A percentile compares a stretch with the other conserved stretches of the same genome.
Conservation (phyloP, 208 protist species). For the Leishmania tarentolae region DNA sequence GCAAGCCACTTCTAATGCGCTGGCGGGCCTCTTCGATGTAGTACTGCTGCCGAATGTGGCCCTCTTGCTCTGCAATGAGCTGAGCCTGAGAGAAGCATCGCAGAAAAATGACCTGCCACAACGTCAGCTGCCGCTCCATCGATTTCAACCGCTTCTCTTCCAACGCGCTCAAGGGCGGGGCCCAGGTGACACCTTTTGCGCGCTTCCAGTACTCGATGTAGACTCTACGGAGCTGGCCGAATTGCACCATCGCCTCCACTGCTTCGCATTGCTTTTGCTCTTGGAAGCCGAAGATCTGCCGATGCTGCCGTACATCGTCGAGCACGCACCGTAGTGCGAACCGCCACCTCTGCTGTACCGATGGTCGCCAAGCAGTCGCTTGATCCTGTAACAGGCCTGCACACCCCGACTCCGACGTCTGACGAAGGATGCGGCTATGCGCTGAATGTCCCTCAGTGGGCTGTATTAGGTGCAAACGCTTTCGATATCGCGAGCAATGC, state of each 20-base stretch:
- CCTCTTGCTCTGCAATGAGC: conserved; percentile 48
- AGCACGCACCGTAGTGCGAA: conserved; percentile 42
- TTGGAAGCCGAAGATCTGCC: conserved; percentile 11
- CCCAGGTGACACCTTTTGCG: conserved; percentile 42
- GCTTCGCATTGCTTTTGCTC: conserved; percentile 21
- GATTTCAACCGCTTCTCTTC: conserved; percentile 42
- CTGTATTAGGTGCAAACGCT: conserved; percentile 55
- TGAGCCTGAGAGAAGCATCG: conserved; percentile 74
- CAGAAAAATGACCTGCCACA: conserved; percentile 79
- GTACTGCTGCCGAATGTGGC: conserved; percentile 39
- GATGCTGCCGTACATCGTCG: conserved; percentile 29
- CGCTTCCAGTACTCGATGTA: conserved; percentile 81
- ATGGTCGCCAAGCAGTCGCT: neutral
- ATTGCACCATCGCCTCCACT: conserved; percentile 54
- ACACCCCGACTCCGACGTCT: neutral
- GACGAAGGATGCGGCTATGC: neutral
- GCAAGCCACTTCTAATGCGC: neutral
- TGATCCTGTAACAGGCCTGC: neutral
- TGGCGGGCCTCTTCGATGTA: conserved; percentile 40
- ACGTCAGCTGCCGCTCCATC: conserved; percentile 59
- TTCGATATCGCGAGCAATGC: conserved; percentile 53
- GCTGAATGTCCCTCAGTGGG: neutral
- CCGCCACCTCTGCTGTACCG: conserved; percentile 38
- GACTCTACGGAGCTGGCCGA: conserved; percentile 50
- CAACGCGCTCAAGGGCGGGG: conserved; percentile 54